phyloP scores from a whole-genome alignment of 1,284 basidiomycete genomes.

The Inonotus obliquus region DNA sequence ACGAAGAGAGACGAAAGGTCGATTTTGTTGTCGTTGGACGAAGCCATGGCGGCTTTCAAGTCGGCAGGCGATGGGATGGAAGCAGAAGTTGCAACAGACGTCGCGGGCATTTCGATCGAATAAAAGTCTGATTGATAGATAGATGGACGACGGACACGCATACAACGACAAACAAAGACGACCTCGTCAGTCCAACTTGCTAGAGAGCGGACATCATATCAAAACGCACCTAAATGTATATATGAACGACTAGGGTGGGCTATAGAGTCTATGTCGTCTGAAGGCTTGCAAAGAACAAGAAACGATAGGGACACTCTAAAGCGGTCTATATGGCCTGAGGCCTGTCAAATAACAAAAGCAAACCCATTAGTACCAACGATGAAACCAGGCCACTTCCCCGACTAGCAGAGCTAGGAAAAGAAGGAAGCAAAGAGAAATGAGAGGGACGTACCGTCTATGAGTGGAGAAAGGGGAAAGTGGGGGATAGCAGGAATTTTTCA shows the following conservation, averaged over 20 bases:
- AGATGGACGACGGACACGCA: conserved; percentile 1
- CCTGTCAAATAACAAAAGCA: conserved; percentile 11
- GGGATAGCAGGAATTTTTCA: conserved; percentile 12
- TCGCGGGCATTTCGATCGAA: conserved; percentile 61
- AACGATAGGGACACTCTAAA: conserved; percentile 19
- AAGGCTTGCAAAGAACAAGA: conserved; percentile 18
- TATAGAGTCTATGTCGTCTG: conserved; percentile 18
- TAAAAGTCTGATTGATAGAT: too few species aligned
- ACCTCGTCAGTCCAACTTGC: conserved; percentile 16
- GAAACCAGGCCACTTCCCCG: background rate
- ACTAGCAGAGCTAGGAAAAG: background rate
- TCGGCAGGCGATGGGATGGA: conserved; percentile 51
- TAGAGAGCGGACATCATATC: conserved; percentile 4
- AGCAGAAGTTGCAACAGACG: conserved; percentile 41
- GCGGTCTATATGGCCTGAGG: conserved; percentile 16
- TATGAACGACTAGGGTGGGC: conserved; percentile 26
- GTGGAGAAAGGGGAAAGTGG: conserved; percentile 9
- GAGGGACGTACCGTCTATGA: conserved; percentile 17
- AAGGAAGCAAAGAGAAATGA: background rate
- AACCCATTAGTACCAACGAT: background rate
- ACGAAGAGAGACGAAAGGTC: conserved; percentile 66
- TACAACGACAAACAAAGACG: background rate
- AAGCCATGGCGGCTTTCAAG: conserved; percentile 54
- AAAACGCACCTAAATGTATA: conserved; percentile 38
- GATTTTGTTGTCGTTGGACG: conserved; percentile 36